Evolutionary conservation across 352 stramenopile species (phyloP), one percentile per base, ranked within the genome.

Genomic region (Plasmopara viticola): DNA sequence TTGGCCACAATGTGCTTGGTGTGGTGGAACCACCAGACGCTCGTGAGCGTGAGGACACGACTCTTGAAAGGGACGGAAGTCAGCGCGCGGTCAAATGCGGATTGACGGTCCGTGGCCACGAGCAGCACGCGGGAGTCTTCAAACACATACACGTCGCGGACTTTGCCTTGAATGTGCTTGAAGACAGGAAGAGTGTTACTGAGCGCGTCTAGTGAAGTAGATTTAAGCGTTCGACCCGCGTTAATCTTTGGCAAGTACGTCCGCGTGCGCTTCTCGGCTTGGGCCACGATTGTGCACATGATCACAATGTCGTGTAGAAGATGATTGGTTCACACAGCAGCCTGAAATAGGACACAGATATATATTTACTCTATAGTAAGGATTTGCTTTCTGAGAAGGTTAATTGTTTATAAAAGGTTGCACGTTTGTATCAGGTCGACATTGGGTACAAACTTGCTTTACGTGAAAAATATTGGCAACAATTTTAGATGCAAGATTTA

Each of bases 31-130:
- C 96, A 99, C 83, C 84, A 96, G 40, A 88, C 73, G 62, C 82
- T 96, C 59, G 91, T 98, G 51, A 98, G 75, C 66, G 98, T 99
- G 25, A 99, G 72, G 44, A 99, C 96, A 45, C 90, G 90, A 45
- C 96, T 95, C 60, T 99, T 99, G 85, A 90, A 98, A 8, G 97
- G 96, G 33, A 99, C 92, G 7, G 80, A 80, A 13, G 95, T 94
- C 33, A 99, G 82, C 42, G 91, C 78, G 20, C 97, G 91, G 82
- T 99, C 97, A 72, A 99, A 99, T 7, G 96, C 97, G 43, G 90
- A 98, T 74, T 99, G 95, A 31, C 97, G 87, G 78, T 99, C 97
- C 34, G 96, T 99, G n/a, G 97, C 98, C 33, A 99, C 84, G 40
- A 99, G 84, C 48, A 98, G 74, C 47, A 99, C 86, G 31, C 80